Conservation (phyloP, 441 rosid species). For the Adansonia gregorii region DNA sequence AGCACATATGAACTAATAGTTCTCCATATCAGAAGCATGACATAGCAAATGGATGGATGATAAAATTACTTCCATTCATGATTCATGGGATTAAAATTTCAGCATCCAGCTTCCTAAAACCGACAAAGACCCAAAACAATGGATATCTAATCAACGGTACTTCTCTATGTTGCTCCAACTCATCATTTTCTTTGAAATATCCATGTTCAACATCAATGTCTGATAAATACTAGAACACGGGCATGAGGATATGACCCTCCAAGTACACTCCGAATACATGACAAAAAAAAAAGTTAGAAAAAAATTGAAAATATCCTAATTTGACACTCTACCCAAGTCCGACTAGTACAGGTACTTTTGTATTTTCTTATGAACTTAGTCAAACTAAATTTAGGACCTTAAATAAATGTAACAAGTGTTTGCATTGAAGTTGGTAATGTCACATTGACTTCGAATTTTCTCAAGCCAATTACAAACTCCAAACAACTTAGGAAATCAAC, state of each 20-base stretch:
- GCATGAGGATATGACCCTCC: too few relatives aligned
- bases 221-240: too few relatives aligned
- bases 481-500: neutral
- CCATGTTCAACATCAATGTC: too few relatives aligned
- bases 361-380: neutral
- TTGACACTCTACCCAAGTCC: too few relatives aligned
- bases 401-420: neutral
- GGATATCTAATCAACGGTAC: neutral
- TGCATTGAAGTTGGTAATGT: conserved; percentile 1
- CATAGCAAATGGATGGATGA: neutral
- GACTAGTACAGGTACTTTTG: too few relatives aligned
- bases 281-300: too few relatives aligned
- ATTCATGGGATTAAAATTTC: neutral
- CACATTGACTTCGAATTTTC: neutral
- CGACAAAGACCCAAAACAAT: neutral
- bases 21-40: neutral
- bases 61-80: neutral
- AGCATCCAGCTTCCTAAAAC: neutral
- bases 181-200: too few relatives aligned
- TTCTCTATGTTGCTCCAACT: neutral
- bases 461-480: too few relatives aligned
- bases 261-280: too few relatives aligned
- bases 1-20: neutral
- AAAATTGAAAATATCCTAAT: too few relatives aligned
- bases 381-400: neutral